Evolutionary conservation across 2,329 filamentous ascomycete genomes (phyloP).

Genomic region (Incumbomyces delicatus): DNA sequence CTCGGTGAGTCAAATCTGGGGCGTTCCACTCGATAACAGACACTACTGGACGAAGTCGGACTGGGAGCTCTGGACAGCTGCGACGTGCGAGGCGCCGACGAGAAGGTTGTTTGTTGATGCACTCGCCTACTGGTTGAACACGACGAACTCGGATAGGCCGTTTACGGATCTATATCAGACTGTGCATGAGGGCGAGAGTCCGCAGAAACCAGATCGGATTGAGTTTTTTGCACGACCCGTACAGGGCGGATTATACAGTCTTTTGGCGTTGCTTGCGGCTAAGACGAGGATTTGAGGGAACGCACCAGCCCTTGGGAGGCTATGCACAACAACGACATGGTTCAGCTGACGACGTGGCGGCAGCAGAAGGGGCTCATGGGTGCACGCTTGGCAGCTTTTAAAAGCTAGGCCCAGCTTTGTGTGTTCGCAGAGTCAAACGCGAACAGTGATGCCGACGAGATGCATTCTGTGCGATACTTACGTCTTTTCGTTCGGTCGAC

Average conservation of each 20-base stretch:
- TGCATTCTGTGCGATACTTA: no score
- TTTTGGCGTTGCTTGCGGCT: conserved; percentile 51
- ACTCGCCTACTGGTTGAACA: conserved; percentile 71
- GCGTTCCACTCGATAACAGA: conserved; percentile 67
- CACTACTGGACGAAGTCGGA: conserved; percentile 80
- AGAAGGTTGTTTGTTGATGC: conserved; percentile 61
- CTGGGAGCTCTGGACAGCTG: conserved; percentile 81
- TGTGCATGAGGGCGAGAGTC: conserved; percentile 61
- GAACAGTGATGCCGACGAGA: no score
- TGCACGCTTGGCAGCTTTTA: no score
- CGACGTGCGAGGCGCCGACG: conserved; percentile 55
- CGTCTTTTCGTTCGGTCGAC: no score
- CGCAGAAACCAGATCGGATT: conserved; percentile 40
- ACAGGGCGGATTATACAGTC: conserved; percentile 74
- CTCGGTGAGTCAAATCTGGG: conserved; percentile 69
- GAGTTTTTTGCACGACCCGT: conserved; percentile 73
- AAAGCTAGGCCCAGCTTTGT: no score
- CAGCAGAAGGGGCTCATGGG: no score
- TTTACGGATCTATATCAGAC: conserved; percentile 76
- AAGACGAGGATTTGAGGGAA: background rate
- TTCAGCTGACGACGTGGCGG: no score
- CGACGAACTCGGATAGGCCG: conserved; percentile 64
- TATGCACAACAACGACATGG: no score
- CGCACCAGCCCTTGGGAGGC: background rate
- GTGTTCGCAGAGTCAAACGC: no score